phyloP scores from a whole-genome alignment of 1,139 yeast genomes.

The Arxiozyma telluris region DNA sequence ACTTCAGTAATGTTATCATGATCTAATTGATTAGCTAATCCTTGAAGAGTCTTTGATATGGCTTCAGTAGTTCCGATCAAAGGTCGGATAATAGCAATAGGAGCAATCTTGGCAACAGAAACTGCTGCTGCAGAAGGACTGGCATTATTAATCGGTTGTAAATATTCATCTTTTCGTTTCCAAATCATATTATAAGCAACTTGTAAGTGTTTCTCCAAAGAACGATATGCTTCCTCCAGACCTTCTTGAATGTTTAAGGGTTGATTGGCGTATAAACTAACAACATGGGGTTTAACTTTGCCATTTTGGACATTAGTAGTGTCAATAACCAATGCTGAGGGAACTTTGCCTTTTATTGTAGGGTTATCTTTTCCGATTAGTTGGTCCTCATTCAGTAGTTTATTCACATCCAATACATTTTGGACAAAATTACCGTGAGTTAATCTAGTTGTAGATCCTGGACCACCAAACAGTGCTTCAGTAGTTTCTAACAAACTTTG shows the following conservation, averaged over 20 bases:
- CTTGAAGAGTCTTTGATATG: slow-evolving; percentile 70
- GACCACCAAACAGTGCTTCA: slow-evolving; percentile 41
- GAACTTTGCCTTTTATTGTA: slow-evolving; percentile 19
- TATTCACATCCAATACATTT: slow-evolving; percentile 10
- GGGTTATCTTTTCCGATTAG: slow-evolving; percentile 28
- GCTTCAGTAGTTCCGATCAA: slow-evolving; percentile 92
- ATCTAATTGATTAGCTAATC: slow-evolving; percentile 73
- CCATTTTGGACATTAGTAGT: slow-evolving; percentile 21
- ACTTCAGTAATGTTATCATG: slow-evolving; percentile 45
- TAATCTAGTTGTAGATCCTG: slow-evolving; percentile 18
- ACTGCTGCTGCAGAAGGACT: slow-evolving; percentile 59
- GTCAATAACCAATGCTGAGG: slow-evolving; percentile 24
- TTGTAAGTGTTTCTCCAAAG: slow-evolving; percentile 59
- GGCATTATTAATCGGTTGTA: slow-evolving; percentile 41
- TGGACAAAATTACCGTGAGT: background rate
- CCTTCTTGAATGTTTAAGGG: slow-evolving; percentile 70
- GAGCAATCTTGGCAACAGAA: slow-evolving; percentile 62
- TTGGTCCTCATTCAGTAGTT: slow-evolving; percentile 20
- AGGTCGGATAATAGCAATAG: slow-evolving; percentile 73
- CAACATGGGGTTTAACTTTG: slow-evolving; percentile 40
- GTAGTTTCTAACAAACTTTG: slow-evolving; percentile 74
- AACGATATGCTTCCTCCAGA: slow-evolving; percentile 56
- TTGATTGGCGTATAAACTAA: slow-evolving; percentile 79
- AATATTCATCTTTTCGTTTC: slow-evolving; percentile 48
- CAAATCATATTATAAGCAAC: slow-evolving; percentile 59